These are phyloP conservation scores for Gaertneriomyces sp. DNA, from an alignment of 192 early-diverging fungal genomes.

Conservation along the genomic window DNA sequence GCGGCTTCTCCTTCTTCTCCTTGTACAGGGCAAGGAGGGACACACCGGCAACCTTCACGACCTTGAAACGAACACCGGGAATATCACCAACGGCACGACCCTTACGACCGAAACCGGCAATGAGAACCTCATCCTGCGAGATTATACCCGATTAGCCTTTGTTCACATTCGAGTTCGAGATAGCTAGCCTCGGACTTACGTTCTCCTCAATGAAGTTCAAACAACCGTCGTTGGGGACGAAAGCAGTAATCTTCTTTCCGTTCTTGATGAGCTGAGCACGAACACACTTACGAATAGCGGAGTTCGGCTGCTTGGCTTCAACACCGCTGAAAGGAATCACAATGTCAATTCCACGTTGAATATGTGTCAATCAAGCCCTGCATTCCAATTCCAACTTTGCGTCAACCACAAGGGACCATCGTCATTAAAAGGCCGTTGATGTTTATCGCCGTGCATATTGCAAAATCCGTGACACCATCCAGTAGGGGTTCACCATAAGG, in stretches of 20 bases:
- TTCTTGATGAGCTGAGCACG: slow-evolving; percentile 99
- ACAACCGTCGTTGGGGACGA: slow-evolving; percentile 99
- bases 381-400: no score
- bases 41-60: slow-evolving; percentile 99
- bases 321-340: slow-evolving; percentile 69
- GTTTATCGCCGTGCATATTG: no score
- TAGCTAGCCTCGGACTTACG: slow-evolving; percentile 24
- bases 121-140: slow-evolving; percentile 91
- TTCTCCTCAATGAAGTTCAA: slow-evolving; percentile 99
- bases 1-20: slow-evolving; percentile 99
- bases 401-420: no score
- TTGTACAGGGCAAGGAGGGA: slow-evolving; percentile 98
- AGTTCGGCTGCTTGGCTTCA: slow-evolving; percentile 99
- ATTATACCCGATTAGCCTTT: no score
- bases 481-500: no score
- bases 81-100: slow-evolving; percentile 99
- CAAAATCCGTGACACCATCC: no score
- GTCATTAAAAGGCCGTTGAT: no score
- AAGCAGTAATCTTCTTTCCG: slow-evolving; percentile 99
- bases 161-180: no score
- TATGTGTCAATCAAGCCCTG: no score
- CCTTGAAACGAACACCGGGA: slow-evolving; percentile 99
- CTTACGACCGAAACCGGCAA: slow-evolving; percentile 99
- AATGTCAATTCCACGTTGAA: no score
- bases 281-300: slow-evolving; percentile 99